Base-by-base conservation (phyloP, 2,329 filamentous ascomycete species). In the Tolypocladium nubicola region DNA sequence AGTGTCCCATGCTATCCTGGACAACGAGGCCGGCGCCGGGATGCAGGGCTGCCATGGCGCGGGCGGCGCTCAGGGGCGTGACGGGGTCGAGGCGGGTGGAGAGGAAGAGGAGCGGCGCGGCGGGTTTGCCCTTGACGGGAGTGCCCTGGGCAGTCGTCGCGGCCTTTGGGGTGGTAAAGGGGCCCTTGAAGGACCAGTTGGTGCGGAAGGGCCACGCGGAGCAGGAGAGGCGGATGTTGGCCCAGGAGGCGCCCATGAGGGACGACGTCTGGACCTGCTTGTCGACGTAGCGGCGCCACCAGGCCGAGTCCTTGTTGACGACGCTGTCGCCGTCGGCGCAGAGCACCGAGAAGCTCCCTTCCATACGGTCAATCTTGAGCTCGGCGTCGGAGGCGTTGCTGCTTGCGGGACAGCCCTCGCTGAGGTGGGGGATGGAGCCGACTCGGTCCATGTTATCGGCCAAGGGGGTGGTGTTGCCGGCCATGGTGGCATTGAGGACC, bases 61-160 rank as follows among this genome's bases (percentile, higher is more conserved):
- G 74, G 67, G 65, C 76, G 71, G 58, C 70, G 54, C 53, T 52
- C 41, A 75, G 61, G 6, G 77, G 77, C 33, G 77, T 79, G 13
- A 78, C 73, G 14, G 78, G 77, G 57, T 79, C 77, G 8, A 73
- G 68, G 7, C 67, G 60, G 56, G 73, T 75, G 13, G 71, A 69
- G 4, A 79, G 60, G 62, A 77, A 77, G 35, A 80, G 63, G 33
- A 79, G 59, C 4, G 77, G 76, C 4, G 73, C 72, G 0, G 66
- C 65, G 0, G 77, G 76, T 43, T 61, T 67, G 9, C 66, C 72
- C 14, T 61, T 59, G 2, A 61, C 57, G 2, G 45, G 14, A 4
- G 40, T n/a, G 19, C 56, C 54, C 2, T 8, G 10, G 19, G 64
- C n/a, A 33, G 61, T 40, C 10, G 69, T 53, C 19, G 66, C 61